Evolutionary conservation across 1,284 basidiomycete species (phyloP).

Genomic region (Entoloma clypeatum): DNA sequence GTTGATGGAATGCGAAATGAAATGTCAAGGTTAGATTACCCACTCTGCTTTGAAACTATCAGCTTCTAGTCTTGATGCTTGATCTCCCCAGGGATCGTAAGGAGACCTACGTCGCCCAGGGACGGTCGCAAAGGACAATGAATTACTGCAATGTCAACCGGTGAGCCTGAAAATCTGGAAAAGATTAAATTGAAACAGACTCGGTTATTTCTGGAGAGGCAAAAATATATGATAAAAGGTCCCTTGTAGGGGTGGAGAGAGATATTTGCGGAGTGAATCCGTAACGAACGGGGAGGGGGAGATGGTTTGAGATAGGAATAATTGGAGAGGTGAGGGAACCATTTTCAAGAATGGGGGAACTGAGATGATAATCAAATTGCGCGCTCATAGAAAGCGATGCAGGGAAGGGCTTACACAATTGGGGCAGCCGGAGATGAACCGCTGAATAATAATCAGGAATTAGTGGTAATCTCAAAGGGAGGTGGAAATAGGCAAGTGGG

Average conservation of each 20-base stretch:
- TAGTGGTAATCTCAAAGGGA: constrained; percentile 19
- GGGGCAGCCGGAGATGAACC: constrained; percentile 29
- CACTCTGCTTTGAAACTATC: constrained; percentile 74
- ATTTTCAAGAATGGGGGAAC: constrained; percentile 31
- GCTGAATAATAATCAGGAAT: constrained; percentile 23
- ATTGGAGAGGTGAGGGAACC: constrained; percentile 21
- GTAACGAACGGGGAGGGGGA: constrained; percentile 42
- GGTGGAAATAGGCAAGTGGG: constrained; percentile 17
- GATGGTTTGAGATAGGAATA: constrained; percentile 23
- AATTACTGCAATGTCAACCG: constrained; percentile 30
- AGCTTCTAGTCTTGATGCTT: constrained; percentile 62
- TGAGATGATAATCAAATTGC: constrained; percentile 21
- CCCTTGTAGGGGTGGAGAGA: constrained; percentile 53
- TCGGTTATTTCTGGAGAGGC: constrained; percentile 61
- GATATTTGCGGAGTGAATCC: constrained; percentile 51
- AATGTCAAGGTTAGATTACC: constrained; percentile 39
- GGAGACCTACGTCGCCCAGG: constrained; percentile 35
- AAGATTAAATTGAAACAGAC: constrained; percentile 33
- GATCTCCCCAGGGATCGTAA: constrained; percentile 67
- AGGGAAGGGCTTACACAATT: constrained; percentile 28
- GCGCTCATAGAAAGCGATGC: constrained; percentile 15
- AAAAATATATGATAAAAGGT: constrained; percentile 66
- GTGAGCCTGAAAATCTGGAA: constrained; percentile 8
- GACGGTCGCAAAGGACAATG: constrained; percentile 25
- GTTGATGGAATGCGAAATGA: constrained; percentile 20